Evolutionary conservation across 1,284 basidiomycete species (phyloP).

Genomic region (Leccinum subrobustum): DNA sequence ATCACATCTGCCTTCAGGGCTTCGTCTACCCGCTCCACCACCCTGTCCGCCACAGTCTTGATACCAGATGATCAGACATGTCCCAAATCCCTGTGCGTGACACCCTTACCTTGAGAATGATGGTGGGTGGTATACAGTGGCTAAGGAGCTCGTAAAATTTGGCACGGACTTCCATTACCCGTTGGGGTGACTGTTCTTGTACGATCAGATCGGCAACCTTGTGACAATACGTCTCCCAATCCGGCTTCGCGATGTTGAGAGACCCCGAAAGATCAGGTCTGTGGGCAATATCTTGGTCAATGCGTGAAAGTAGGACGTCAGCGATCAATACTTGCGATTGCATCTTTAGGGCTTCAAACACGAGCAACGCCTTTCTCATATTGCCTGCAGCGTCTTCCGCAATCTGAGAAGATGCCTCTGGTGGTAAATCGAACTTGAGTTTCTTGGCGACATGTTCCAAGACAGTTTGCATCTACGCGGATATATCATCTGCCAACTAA

Average conservation of each 20-base stretch:
- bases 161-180: constrained; percentile 87
- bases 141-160: constrained; percentile 96
- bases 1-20: constrained; percentile 86
- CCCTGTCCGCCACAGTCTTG: constrained; percentile 84
- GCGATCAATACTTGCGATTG: constrained; percentile 62
- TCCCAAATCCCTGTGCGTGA: not conserved
- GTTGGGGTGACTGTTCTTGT: constrained; percentile 89
- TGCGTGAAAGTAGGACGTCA: not conserved
- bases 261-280: constrained; percentile 75
- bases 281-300: constrained; percentile 1
- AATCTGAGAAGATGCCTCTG: constrained; percentile 73
- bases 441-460: constrained; percentile 81
- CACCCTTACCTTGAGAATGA: constrained; percentile 77
- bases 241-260: constrained; percentile 87
- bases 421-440: constrained; percentile 81
- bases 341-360: constrained; percentile 95
- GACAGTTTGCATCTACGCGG: constrained; percentile 73
- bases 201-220: constrained; percentile 94
- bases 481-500: not conserved
- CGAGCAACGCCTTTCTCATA: constrained; percentile 90
- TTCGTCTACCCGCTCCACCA: constrained; percentile 81
- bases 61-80: constrained; percentile 7
- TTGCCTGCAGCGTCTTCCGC: constrained; percentile 86
- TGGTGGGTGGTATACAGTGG: constrained; percentile 96
- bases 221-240: constrained; percentile 98